Base-by-base conservation (phyloP, 306 rosid genomes). In the Hippophae tibetana region DNA sequence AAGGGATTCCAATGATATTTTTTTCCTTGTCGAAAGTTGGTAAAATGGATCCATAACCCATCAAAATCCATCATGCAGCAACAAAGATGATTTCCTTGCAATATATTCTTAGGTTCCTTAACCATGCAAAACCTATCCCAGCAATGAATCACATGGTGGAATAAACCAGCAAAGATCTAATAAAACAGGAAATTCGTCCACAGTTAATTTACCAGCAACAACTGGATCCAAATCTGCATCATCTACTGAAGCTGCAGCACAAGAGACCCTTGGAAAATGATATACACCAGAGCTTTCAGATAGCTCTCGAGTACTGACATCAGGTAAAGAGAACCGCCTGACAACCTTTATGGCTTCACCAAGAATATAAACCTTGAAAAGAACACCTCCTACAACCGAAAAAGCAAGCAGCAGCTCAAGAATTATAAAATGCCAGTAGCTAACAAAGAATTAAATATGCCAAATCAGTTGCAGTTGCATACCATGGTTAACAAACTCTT, bases 191-290 rank as follows among this genome's bases (percentile, higher is more conserved):
- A 51, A 55, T 64, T 59, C 51, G 4, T 9, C 11, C 42, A 65
- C 59, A 42, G 54, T 67, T 57, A 59, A 72, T 81, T 76, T 56
- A 86, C 97, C 97, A 69, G 83, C 95, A 57, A 89, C 72, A 70
- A 43, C 60, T 55, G 97, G 97, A 65, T 89, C 97, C 67, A 89
- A 78, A 76, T 86, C 93, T 9, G 97, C 97, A 71, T 84, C 95
- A 73, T 89, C 97, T 54, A 95, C 97, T 56, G 93, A 89, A 64
- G 95, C 97, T 38, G 97, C 89, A 76, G 97, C 97, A 75, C 89
- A 78, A 69, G 97, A 89, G 70, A 89, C 94, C 79, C 97, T 84
- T 5, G 97, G 97, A 66, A 89, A 80, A 48, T 40, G 76, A 72
- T 81, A 75, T 13, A 89, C 75, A 13, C 95, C 97, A 43, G 81